These are phyloP conservation scores for Aspergillus sp. DNA, from an alignment of 2,329 filamentous ascomycete genomes.

Conservation along the genomic window DNA sequence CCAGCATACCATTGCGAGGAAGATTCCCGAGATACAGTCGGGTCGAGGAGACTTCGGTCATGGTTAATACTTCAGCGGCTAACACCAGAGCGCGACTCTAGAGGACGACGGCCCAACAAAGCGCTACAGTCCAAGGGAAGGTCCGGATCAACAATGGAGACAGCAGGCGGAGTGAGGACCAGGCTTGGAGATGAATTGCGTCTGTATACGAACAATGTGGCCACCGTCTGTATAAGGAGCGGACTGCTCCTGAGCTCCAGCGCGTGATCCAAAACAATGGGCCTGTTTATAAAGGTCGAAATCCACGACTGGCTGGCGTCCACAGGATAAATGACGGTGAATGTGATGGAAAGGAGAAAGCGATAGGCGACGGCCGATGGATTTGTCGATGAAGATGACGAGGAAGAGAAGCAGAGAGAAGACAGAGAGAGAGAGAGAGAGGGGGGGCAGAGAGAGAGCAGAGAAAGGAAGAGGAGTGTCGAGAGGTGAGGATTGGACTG, in stretches of 20 bases:
- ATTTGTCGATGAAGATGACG: not conserved
- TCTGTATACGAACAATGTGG: constrained; percentile 8
- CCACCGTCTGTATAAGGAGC: not conserved
- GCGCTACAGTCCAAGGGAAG: constrained; percentile 1
- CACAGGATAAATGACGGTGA: not conserved
- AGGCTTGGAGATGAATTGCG: constrained; percentile 9
- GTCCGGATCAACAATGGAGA: constrained; percentile 10
- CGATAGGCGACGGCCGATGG: not conserved
- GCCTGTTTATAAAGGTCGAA: constrained; percentile 7
- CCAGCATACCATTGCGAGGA: constrained; percentile 83
- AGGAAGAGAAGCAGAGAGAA: constrained; percentile 1
- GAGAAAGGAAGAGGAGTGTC: constrained; percentile 6
- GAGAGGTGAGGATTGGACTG: constrained; percentile 11
- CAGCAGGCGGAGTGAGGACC: not conserved
- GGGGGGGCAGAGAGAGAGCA: constrained; percentile 1
- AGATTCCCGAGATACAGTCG: constrained; percentile 98
- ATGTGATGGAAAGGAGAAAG: constrained; percentile 1
- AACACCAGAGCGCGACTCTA: constrained; percentile 11
- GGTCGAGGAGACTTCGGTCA: constrained; percentile 90
- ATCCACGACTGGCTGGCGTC: constrained; percentile 6
- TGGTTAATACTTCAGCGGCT: constrained; percentile 42
- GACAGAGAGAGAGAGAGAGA: constrained; percentile 12
- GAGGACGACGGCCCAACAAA: constrained; percentile 6
- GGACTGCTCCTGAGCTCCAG: constrained; percentile 17
- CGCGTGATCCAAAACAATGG: constrained; percentile 18